Evolutionary conservation across 257 asterid species (phyloP), one percentile per base, ranked within the genome.

Genomic region (Osmanthus fragrans): DNA sequence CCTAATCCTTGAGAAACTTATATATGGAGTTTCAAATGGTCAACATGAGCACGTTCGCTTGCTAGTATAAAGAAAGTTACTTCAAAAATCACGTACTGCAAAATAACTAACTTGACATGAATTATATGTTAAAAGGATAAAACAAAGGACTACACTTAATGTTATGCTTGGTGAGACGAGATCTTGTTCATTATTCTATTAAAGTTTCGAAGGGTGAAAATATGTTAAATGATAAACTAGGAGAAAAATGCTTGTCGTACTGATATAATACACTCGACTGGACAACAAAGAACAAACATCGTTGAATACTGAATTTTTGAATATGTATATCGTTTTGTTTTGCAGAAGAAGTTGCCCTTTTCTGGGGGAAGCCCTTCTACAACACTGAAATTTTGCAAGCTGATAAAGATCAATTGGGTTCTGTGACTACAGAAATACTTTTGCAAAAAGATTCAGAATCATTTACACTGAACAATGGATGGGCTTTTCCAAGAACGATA

Each of bases 401-500:
- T 15, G 80, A 84, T 65, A 77, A 85, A 63, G 30, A 56, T 25
- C 78, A 82, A 68, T 34, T 86, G 11, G 94, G 94, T 70, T 89
- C 92, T 42, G 96, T 84, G 68, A 87, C 89, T 0, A 87, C 94
- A 66, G 97, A 89, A 73, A 79, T 92, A 71, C 90, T 92, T 34
- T 7, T 92, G 79, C 80, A 39, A 16, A 90, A 90, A 82, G 89
- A 92, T 80, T 60, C 76, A 68, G 56, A 56, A 29, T 80, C 90
- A 45, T 92, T 92, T 69, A 92, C 91, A 2, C 80, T 90, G 9
- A 80, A 90, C 5, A 86, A 84, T 77, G 97, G 92, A 7, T 92
- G 97, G 96, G 92, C 85, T 4, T 86, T 90, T 78, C 97, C 97
- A 6, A 87, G 94, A 78, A 84, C 83, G 73, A 74, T 92, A 80